Evolutionary conservation across 768 basidiomycete genomes (phyloP).

Genomic region (Podaxis pistillaris): DNA sequence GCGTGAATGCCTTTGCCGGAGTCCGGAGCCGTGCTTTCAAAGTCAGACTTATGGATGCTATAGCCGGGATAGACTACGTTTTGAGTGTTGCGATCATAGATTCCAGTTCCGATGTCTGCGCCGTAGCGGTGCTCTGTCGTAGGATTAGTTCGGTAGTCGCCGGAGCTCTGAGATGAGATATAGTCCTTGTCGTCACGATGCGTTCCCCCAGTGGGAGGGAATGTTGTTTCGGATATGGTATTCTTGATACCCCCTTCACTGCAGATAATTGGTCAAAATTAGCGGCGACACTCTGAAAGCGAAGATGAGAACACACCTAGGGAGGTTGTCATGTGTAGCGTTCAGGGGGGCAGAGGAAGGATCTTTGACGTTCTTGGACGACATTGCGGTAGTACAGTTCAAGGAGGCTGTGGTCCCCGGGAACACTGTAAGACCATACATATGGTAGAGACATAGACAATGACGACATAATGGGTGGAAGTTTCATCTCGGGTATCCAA

Average conservation of each 20-base stretch:
- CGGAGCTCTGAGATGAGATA: neutral
- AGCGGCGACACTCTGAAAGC: neutral
- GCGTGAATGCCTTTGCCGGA: constrained; percentile 9
- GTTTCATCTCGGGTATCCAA: neutral
- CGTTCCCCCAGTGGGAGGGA: neutral
- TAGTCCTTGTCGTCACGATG: neutral
- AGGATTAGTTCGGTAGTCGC: constrained; percentile 1
- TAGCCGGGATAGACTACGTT: neutral
- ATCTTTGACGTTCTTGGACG: neutral
- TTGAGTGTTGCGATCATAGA: neutral
- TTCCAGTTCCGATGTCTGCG: neutral
- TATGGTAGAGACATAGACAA: neutral
- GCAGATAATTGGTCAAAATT: neutral
- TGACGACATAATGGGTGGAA: neutral
- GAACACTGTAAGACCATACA: neutral
- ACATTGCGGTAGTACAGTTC: neutral
- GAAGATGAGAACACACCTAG: neutral
- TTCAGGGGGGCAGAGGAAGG: neutral
- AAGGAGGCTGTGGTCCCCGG: neutral
- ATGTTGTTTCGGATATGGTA: neutral
- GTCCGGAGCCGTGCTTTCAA: neutral
- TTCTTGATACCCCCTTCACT: neutral
- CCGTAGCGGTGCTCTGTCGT: neutral
- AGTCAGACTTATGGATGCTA: constrained; percentile 1
- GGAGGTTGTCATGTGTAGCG: neutral